These are phyloP conservation scores for Termitomyces eurrhizus DNA, from an alignment of 768 basidiomycete species.

Conservation along the genomic window DNA sequence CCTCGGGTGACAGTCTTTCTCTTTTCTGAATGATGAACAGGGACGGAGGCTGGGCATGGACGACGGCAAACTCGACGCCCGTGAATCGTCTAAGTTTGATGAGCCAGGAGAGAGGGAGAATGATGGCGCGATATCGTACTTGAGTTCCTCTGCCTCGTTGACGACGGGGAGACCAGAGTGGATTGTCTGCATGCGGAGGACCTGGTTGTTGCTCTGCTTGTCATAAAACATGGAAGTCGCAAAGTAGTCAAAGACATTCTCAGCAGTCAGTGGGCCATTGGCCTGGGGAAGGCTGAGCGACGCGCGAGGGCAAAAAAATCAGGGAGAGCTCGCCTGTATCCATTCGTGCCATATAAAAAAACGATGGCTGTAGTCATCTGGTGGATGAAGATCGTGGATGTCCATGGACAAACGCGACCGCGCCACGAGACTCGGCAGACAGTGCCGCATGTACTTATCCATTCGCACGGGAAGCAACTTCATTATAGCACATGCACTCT, in stretches of 20 bases:
- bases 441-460: background rate
- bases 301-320: background rate
- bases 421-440: slow-evolving; percentile 7
- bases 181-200: slow-evolving; percentile 90
- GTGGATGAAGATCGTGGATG: slow-evolving; percentile 66
- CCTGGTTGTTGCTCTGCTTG: slow-evolving; percentile 90
- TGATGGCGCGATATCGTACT: slow-evolving; percentile 37
- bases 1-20: slow-evolving; percentile 76
- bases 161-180: slow-evolving; percentile 72
- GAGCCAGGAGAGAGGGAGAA: slow-evolving; percentile 5
- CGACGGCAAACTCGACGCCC: slow-evolving; percentile 84
- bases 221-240: slow-evolving; percentile 91
- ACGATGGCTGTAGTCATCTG: slow-evolving; percentile 76
- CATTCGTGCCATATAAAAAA: slow-evolving; percentile 93
- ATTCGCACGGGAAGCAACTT: slow-evolving; percentile 28
- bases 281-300: slow-evolving; percentile 38
- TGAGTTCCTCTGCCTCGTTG: slow-evolving; percentile 85
- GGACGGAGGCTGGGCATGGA: slow-evolving; percentile 73
- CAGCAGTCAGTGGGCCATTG: slow-evolving; percentile 68
- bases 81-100: slow-evolving; percentile 57
- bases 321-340: slow-evolving; percentile 54
- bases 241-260: slow-evolving; percentile 90
- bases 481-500: slow-evolving; percentile 8
- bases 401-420: slow-evolving; percentile 28
- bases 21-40: slow-evolving; percentile 90